phyloP scores from a whole-genome alignment of 192 early-diverging fungal species.

The Oehlia diaphana region DNA sequence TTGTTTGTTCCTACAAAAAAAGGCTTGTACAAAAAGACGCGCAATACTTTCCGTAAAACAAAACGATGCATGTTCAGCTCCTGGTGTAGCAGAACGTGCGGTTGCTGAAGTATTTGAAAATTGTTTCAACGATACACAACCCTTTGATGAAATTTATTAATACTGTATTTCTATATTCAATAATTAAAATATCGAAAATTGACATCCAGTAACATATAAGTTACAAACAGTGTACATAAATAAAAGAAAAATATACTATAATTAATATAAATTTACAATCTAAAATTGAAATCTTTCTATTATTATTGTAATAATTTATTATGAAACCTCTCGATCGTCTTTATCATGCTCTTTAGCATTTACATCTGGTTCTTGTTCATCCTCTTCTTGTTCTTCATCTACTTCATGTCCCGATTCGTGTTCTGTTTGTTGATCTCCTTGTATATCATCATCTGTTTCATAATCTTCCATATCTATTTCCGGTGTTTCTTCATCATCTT shows the following conservation, averaged over 20 bases:
- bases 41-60: slow-evolving; percentile 77
- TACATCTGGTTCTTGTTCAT: background rate
- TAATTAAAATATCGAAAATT: background rate
- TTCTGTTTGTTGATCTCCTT: slow-evolving; percentile 13
- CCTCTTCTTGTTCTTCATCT: background rate
- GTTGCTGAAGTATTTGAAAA: slow-evolving; percentile 85
- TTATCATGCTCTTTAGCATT: background rate
- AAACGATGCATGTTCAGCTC: slow-evolving; percentile 73
- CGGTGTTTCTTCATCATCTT: background rate
- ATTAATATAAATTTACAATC: background rate
- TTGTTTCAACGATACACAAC: slow-evolving; percentile 93
- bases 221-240: background rate
- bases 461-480: slow-evolving; percentile 1
- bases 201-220: background rate
- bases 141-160: slow-evolving; percentile 93
- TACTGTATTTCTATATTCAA: background rate
- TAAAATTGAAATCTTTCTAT: background rate
- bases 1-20: background rate
- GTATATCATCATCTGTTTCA: slow-evolving; percentile 8
- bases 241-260: background rate
- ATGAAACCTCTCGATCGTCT: background rate
- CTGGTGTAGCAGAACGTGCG: slow-evolving; percentile 80
- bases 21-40: slow-evolving; percentile 83
- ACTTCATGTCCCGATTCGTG: slow-evolving; percentile 8
- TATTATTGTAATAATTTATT: background rate